Conservation (phyloP, 352 stramenopile species). For the Hyaloperonospora arabidopsidis region DNA sequence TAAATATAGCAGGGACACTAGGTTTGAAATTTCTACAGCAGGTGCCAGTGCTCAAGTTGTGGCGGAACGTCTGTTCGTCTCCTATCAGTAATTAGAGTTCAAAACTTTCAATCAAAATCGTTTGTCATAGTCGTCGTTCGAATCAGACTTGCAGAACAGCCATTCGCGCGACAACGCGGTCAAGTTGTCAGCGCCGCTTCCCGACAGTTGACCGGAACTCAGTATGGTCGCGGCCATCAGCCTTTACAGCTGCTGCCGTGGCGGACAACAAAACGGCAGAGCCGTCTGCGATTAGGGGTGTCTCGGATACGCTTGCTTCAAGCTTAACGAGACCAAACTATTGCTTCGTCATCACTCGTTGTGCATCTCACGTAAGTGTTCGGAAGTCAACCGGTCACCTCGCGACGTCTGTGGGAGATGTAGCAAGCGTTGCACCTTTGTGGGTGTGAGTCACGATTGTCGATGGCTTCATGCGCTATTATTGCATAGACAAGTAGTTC, state of each 20-base stretch:
- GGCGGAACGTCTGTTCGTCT: not conserved
- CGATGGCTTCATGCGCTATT: too few relatives aligned
- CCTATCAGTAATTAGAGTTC: not conserved
- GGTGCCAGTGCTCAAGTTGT: not conserved
- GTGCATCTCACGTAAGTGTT: too few relatives aligned
- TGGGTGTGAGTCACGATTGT: too few relatives aligned
- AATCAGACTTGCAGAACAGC: slow-evolving; percentile 22
- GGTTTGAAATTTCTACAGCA: too few relatives aligned
- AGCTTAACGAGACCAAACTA: too few relatives aligned
- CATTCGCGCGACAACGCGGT: slow-evolving; percentile 18
- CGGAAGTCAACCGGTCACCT: too few relatives aligned
- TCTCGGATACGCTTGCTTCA: too few relatives aligned
- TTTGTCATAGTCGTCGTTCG: slow-evolving; percentile 10
- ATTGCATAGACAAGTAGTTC: too few relatives aligned
- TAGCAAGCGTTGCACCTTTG: too few relatives aligned
- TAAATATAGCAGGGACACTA: not conserved
- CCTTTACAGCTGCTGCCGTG: slow-evolving; percentile 12
- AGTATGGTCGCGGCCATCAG: slow-evolving; percentile 15
- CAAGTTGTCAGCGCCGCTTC: slow-evolving; percentile 28
- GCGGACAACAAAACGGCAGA: not conserved
- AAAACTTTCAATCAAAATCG: not conserved
- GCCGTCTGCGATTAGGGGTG: too few relatives aligned
- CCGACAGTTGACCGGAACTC: slow-evolving; percentile 8
- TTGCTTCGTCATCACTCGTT: too few relatives aligned
- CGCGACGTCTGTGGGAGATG: too few relatives aligned